Base-by-base conservation (phyloP, 805 yeast genomes). In the Metschnikowia proteae region DNA sequence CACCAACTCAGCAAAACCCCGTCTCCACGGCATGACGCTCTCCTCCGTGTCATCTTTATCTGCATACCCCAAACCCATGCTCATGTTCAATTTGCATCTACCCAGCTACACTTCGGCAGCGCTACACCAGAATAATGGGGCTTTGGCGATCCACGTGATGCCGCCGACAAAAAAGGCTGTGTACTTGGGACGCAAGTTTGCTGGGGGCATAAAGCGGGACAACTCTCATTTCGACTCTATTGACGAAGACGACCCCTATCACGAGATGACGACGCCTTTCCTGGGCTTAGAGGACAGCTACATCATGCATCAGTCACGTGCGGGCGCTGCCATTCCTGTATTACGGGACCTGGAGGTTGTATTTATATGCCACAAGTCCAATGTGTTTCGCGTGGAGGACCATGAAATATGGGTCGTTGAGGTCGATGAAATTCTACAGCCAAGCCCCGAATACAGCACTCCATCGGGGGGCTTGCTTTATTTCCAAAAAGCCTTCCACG, bases 391-490 rank as follows among this genome's bases (percentile, higher is more conserved):
- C 8, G 84, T 89, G 0, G 90, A 86, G 51, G 89, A 86, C 60
- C 98, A 92, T 67, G 96, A 91, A 62, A 81, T 92, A 3, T 88
- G 97, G 94, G 81, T 90, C 4, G 96, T 88, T 3, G 76, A 80
- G 51, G 95, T 92, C 4, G 67, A 73, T 33, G 85, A 85, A 36
- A 78, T 86, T 3, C 52, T 70, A 34, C 53, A 52, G n/a, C 68
- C 66, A 2, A 63, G 65, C 33, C 48, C 52, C 8, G 32, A 47
- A 8, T 48, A 51, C 26, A 49, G 30, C 8, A 44, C 48, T 28
- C 48, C 70, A 34, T 68, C 79, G 2, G 91, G 91, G 11, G 92
- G 92, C 0, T 62, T 86, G 38, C 59, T 86, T 11, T 84, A 84
- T 56, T 84, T 78, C 62, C 76, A 84, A 57, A 73, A 88, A 55